These are phyloP conservation scores for Chytriomyces confervae DNA, from an alignment of 192 early-diverging fungal species.

Conservation along the genomic window DNA sequence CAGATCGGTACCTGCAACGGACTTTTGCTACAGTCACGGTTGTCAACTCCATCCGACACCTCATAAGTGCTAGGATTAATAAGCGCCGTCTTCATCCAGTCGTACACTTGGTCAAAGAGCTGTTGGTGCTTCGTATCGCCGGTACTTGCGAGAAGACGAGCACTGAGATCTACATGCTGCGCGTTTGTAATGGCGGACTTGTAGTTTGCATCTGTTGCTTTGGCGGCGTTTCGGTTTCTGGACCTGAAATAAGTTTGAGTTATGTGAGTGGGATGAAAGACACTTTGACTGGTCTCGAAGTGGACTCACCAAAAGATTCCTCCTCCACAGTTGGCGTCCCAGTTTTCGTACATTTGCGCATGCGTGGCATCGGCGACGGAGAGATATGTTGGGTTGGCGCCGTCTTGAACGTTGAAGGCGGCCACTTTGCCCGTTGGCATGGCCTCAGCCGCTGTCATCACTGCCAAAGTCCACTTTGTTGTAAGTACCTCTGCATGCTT, in stretches of 20 bases:
- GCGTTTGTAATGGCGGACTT: conserved; percentile 57
- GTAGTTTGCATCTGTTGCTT: conserved; percentile 27
- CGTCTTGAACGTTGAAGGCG: not conserved
- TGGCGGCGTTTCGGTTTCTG: conserved; percentile 34
- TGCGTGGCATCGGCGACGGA: conserved; percentile 42
- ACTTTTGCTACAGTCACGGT: not conserved
- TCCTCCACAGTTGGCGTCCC: conserved; percentile 50
- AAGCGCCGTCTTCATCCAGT: conserved; percentile 43
- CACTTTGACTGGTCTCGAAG: not conserved
- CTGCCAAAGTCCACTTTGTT: conserved; percentile 30
- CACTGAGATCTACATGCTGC: conserved; percentile 44
- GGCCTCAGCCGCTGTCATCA: conserved; percentile 36
- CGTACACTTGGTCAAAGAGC: conserved; percentile 37
- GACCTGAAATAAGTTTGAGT: not conserved
- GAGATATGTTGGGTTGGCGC: conserved; percentile 23
- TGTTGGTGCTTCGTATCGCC: conserved; percentile 35
- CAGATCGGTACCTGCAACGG: not conserved
- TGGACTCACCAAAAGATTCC: conserved; percentile 54
- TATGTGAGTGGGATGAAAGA: not conserved
- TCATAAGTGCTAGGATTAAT: not conserved
- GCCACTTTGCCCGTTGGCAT: conserved; percentile 16
- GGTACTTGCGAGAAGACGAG: conserved; percentile 41
- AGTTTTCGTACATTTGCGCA: conserved; percentile 46
- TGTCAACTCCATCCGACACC: not conserved
- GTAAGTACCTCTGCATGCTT: conserved; percentile 17